Conservation (phyloP, 2,329 filamentous ascomycete genomes). For the Aureobasidium vineae region DNA sequence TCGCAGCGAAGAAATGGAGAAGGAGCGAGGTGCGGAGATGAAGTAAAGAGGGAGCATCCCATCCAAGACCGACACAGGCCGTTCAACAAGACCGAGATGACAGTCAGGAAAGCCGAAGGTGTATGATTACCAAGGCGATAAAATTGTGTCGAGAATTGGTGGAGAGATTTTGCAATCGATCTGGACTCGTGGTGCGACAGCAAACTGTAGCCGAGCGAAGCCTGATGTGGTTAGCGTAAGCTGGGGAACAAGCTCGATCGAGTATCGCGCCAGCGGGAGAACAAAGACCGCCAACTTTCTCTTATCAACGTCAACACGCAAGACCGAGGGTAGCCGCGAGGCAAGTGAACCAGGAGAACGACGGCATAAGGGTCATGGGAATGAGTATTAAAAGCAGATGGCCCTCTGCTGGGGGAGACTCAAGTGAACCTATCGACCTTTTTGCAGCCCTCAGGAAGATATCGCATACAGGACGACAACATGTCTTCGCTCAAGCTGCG, state of each 20-base stretch:
- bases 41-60: background rate
- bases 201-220: constrained; percentile 8
- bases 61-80: constrained; percentile 20
- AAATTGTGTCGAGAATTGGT: background rate
- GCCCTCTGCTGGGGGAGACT: background rate
- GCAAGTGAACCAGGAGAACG: constrained; percentile 12
- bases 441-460: background rate
- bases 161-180: constrained; percentile 10
- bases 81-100: constrained; percentile 21
- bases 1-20: background rate
- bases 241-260: background rate
- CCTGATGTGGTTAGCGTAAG: background rate
- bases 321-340: constrained; percentile 21
- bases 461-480: background rate
- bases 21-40: constrained; percentile 1
- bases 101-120: constrained; percentile 10
- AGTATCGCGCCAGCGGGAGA: background rate
- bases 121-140: background rate
- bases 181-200: constrained; percentile 8
- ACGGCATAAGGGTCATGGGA: constrained; percentile 2
- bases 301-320: constrained; percentile 22
- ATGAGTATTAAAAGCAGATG: constrained; percentile 19
- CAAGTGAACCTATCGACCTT: constrained; percentile 23
- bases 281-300: constrained; percentile 16
- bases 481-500: constrained; percentile 26